Base-by-base conservation (phyloP, 192 early-diverging fungal genomes). In the Backusella australiensis region DNA sequence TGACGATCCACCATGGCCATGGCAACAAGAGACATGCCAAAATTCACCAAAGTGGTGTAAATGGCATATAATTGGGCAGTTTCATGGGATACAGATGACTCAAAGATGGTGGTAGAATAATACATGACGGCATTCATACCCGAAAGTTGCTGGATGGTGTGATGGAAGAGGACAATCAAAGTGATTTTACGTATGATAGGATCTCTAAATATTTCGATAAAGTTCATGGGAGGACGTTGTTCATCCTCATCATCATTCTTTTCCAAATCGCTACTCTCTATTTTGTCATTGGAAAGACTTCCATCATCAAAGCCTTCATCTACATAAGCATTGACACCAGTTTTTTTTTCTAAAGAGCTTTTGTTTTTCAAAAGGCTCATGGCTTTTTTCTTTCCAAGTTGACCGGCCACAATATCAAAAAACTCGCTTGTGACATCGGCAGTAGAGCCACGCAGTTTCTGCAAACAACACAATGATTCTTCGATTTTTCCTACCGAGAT, bases 101-200 rank as follows among this genome's bases (percentile, higher is more conserved):
- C 86, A 83, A 95, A 92, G 67, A 95, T 94, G 23, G 88, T 90
- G 9, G 95, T 93, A 35, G 89, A 91, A 80, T 95, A 96, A 82
- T 92, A 94, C 75, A 94, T 93, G 49, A 94, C 89, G 12, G 90
- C 93, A 78, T 95, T 95, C 80, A 96, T 94, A 67, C 92, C 94
- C 49, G 88, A 91, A 32, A 95, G 86, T 82, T 95, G 94, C 80
- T 96, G 95, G 74, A 88, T 84, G 34, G 91, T 82, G 81, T 94
- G 92, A n/a, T 94, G 72, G 12, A 87, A 80, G 6, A 93, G 81
- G 53, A 90, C 90, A 41, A 88, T 86, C 14, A 92, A 15, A 0
- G 94, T 86, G 67, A 91, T 88, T 44, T 82, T 79, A n/a, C 88
- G 82, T 75, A 93, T 80, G 44, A 88, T 86, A 73, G 85, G 75